These are phyloP conservation scores for Tilletia caries DNA, from an alignment of 1,284 basidiomycete genomes.

Conservation along the genomic window DNA sequence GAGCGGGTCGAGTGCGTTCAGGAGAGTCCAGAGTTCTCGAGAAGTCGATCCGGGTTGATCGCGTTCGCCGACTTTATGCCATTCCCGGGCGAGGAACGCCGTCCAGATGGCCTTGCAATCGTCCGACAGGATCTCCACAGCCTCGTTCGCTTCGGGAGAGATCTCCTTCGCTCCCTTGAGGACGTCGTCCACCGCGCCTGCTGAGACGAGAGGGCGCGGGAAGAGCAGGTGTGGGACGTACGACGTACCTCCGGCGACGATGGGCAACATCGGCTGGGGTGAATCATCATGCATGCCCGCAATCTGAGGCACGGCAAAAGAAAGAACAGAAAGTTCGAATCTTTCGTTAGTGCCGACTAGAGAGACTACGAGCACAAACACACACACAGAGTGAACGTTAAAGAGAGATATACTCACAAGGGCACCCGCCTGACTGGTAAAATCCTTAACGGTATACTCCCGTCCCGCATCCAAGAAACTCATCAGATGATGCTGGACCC, in stretches of 20 bases:
- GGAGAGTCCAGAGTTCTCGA: constrained; percentile 65
- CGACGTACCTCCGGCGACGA: constrained; percentile 89
- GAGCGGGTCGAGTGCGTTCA: constrained; percentile 69
- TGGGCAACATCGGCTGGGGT: constrained; percentile 66
- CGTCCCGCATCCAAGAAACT: constrained; percentile 77
- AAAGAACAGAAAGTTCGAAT: no score
- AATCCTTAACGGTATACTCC: constrained; percentile 66
- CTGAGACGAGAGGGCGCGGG: constrained; percentile 51
- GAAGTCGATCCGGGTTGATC: constrained; percentile 53
- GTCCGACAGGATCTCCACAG: no score
- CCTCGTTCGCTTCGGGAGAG: no score
- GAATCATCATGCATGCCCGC: constrained; percentile 61
- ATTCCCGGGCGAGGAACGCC: no score
- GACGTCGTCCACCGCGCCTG: neutral
- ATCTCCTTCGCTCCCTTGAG: no score
- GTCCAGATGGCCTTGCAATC: no score
- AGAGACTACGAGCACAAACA: no score
- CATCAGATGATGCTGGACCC: constrained; percentile 84
- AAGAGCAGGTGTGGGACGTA: constrained; percentile 84
- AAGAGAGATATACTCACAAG: constrained; percentile 57
- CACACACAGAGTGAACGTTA: no score
- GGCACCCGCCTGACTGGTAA: constrained; percentile 21
- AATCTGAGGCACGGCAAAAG: no score
- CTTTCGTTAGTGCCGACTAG: no score
- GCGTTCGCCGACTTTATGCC: no score